Evolutionary conservation across 1,139 yeast species (phyloP), one percentile per base, ranked within the genome.

Genomic region (Pneumocystis wakefieldiae): DNA sequence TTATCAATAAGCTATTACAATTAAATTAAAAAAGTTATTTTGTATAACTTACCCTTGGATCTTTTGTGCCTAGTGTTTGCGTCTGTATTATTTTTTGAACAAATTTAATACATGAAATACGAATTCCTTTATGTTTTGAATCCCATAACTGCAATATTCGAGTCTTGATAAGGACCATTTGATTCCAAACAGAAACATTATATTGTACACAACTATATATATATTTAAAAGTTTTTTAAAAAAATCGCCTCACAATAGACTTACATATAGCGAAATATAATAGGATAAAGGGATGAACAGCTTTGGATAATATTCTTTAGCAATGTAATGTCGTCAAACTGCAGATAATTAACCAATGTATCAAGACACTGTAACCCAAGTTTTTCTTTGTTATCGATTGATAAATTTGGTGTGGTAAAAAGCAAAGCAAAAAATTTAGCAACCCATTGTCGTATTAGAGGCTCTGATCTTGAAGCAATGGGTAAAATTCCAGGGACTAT

Each of bases 41-140:
- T 35, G 55, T 24, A 70, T 6, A 35, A 15, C 67, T 29, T 66
- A 66, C 67, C 24, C 76, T 68, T 67, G 79, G 68, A 65, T 76
- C 77, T 29, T 71, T 67, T 5, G 73, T 67, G 1, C 82, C 77
- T 42, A 82, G 80, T 32, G 87, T 79, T 69, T 91, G 96, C 37
- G 83, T 82, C 64, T 83, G 83, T 55, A 91, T 82, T 1, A 89
- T 81, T 62, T 83, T 81, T 64, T 87, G 83, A 8, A 89, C 81
- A 67, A 91, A 84, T 73, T 86, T 88, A 63, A 86, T 76, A 37
- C 87, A 77, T 59, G 91, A 86, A 36, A 87, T 75, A 71, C 83
- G 84, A 60, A 84, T 76, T 8, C 78, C 77, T 37, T 70, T 69
- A 42, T 70, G 70, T 3, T 64, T 65, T 3, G 66, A 64, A 42